Percentiles rank a stretch among this genome's conserved stretches.
Evolutionary conservation across 164 flowering plant genomes (phyloP).

Genomic region (Liriodendron chinense): DNA sequence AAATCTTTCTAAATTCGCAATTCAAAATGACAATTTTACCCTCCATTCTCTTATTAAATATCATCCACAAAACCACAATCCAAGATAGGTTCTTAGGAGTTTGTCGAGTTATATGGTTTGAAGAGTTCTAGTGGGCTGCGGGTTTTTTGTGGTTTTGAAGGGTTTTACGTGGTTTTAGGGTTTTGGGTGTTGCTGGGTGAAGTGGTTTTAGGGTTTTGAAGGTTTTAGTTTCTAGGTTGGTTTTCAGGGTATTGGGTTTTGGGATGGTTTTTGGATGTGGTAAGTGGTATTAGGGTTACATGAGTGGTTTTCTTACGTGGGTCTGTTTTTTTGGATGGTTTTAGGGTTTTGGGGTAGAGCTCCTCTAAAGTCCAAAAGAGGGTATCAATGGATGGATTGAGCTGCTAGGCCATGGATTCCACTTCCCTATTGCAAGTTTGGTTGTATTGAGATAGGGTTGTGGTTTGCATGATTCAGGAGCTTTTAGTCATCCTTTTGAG

Average conservation of each 20-base stretch:
- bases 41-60: no score
- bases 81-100: no score
- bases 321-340: not conserved
- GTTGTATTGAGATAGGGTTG: slow-evolving; percentile 18
- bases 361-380: slow-evolving; percentile 19
- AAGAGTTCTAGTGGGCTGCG: no score
- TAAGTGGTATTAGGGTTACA: not conserved
- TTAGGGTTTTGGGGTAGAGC: slow-evolving; percentile 18
- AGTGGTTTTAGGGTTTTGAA: not conserved
- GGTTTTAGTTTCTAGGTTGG: not conserved
- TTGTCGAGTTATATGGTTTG: no score
- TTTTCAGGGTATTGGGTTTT: not conserved
- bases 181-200: not conserved
- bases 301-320: not conserved
- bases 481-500: slow-evolving; percentile 17
- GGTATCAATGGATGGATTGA: slow-evolving; percentile 17
- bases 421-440: slow-evolving; percentile 14
- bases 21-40: no score
- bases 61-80: no score
- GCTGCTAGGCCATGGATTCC: slow-evolving; percentile 34
- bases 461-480: slow-evolving; percentile 34
- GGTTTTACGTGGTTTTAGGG: not conserved
- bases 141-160: not conserved
- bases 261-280: not conserved
- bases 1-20: no score